A percentile compares a stretch with the other conserved stretches of the same genome.
phyloP scores from a whole-genome alignment of 1,139 yeast species.

The Kodamaea arcana region DNA sequence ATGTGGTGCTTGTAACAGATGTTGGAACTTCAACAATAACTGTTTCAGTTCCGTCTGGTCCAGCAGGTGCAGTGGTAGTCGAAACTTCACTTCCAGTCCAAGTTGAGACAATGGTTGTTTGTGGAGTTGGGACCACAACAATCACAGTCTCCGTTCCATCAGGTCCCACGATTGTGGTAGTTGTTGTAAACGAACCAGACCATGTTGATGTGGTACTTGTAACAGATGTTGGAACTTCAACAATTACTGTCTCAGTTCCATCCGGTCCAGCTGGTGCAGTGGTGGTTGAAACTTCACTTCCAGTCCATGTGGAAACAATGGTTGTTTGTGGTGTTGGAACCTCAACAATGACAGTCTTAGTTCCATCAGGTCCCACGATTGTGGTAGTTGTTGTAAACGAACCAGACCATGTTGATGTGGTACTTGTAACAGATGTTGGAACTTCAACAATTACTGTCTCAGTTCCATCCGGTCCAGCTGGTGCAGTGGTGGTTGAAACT shows the following conservation, averaged over 20 bases:
- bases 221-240: conserved; percentile 9
- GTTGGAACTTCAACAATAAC: conserved; percentile 17
- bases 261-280: conserved; percentile 7
- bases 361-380: conserved; percentile 8
- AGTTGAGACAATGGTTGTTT: conserved; percentile 9
- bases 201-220: conserved; percentile 10
- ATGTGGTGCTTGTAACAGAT: conserved; percentile 11
- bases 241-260: conserved; percentile 12
- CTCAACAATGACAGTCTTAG: conserved; percentile 14
- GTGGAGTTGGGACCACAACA: conserved; percentile 12
- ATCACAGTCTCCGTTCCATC: conserved; percentile 11
- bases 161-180: conserved; percentile 10
- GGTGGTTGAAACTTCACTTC: conserved; percentile 5
- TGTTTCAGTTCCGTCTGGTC: conserved; percentile 14
- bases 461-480: conserved; percentile 6
- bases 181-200: conserved; percentile 6
- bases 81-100: conserved; percentile 5
- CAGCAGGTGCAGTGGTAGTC: conserved; percentile 5
- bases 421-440: conserved; percentile 5
- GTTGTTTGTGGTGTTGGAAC: conserved; percentile 13
- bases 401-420: conserved; percentile 7
- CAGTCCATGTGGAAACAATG: conserved; percentile 9
- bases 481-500: conserved; percentile 7
- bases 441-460: conserved; percentile 10
- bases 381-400: conserved; percentile 6